phyloP scores from a whole-genome alignment of 148 eudicot species.

The Amaranthus palmeri region DNA sequence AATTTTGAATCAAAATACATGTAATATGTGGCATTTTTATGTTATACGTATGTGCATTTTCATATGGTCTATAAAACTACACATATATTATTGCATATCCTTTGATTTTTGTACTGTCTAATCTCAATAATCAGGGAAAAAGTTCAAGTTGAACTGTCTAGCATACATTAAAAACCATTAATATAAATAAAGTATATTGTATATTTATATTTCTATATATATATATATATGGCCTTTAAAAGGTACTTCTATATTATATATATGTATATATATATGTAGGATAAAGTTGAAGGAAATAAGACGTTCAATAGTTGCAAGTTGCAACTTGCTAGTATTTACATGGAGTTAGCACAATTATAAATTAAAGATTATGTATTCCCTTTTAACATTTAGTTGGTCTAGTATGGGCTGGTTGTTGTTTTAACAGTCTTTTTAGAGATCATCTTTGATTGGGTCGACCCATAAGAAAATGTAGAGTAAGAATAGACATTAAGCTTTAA shows the following conservation, averaged over 20 bases:
- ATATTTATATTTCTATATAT: neutral
- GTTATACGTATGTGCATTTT: conserved; percentile 22
- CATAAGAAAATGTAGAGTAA: no score
- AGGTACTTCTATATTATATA: no score
- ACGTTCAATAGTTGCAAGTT: neutral
- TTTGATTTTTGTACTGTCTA: neutral
- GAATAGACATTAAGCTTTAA: no score
- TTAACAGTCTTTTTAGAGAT: no score
- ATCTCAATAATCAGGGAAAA: neutral
- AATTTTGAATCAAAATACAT: neutral
- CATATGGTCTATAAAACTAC: conserved; percentile 8
- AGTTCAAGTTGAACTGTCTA: conserved; percentile 1
- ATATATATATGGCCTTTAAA: no score
- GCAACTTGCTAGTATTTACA: neutral
- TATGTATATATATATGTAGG: neutral
- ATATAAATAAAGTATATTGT: neutral
- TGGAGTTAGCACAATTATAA: neutral
- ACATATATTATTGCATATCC: conserved; percentile 1
- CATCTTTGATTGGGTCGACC: no score
- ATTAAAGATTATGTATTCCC: no score
- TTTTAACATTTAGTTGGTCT: no score
- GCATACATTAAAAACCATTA: neutral
- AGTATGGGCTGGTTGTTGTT: no score
- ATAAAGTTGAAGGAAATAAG: neutral
- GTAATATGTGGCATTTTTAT: conserved; percentile 19